Evolutionary conservation across 2,329 filamentous ascomycete species (phyloP).

Genomic region (Microdochium nivale): DNA sequence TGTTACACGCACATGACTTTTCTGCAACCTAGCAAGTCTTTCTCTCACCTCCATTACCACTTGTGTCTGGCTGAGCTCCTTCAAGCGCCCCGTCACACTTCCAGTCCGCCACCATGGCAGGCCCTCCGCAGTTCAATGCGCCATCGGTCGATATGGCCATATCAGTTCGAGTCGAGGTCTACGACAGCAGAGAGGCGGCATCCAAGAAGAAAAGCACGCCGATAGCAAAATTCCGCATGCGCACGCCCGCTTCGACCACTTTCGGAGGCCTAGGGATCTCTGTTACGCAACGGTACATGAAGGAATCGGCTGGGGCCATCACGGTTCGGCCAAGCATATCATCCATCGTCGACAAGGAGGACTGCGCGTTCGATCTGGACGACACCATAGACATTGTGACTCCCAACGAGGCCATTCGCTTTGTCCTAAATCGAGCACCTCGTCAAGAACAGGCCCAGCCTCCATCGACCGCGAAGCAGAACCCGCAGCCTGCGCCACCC

Average conservation of each 20-base stretch:
- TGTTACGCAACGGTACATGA: background rate
- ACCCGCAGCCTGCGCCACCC: background rate
- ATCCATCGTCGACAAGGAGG: background rate
- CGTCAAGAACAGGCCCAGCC: background rate
- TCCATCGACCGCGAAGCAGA: background rate
- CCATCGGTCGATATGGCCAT: background rate
- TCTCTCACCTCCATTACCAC: too few species aligned
- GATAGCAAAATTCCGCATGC: background rate
- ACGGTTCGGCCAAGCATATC: background rate
- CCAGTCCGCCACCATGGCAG: constrained; percentile 1
- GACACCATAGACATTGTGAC: constrained; percentile 1
- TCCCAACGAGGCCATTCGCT: background rate
- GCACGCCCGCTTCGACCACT: background rate
- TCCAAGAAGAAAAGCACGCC: background rate
- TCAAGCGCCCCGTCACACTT: too few species aligned
- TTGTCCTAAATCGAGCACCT: background rate
- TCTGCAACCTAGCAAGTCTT: too few species aligned
- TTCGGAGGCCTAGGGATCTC: background rate
- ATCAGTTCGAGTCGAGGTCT: constrained; percentile 1
- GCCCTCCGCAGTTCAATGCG: background rate
- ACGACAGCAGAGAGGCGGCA: background rate
- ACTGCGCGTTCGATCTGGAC: constrained; percentile 1
- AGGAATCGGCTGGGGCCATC: background rate
- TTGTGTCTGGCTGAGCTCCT: too few species aligned
- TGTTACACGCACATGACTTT: too few species aligned